Base-by-base conservation (phyloP, 139 green algal genomes). In the Haematococcus sp. region DNA sequence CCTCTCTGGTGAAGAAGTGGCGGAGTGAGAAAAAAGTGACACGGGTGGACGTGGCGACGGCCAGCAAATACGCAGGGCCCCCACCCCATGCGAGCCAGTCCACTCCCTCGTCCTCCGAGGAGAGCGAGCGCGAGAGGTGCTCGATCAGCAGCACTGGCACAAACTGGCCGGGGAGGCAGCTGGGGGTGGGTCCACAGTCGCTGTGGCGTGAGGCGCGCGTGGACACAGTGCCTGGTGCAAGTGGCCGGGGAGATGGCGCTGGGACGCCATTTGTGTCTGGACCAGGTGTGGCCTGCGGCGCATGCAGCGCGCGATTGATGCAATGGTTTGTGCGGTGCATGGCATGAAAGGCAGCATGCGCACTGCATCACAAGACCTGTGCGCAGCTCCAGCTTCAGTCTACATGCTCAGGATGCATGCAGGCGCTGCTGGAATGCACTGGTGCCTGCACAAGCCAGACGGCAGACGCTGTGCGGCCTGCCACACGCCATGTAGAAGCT, bases 11-110 rank as follows among this genome's bases (percentile, higher is more conserved):
- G 65, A 82, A 75, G 63, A 85, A 85, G 1, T 71, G 71, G 1
- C 25, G 19, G 32, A 87, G 49, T 0, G 61, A 77, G 44, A 84
- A 76, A 31, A 87, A 35, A 75, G 73, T 76, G 54, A 87, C 63
- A 61, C 70, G 52, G 25, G 70, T 55, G 44, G 25, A 61, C 31
- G 66, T 81, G 27, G 75, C 70, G 0, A 78, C 82, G 0, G 82
- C 78, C 54, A 85, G 51, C 31, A 81, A 31, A n/a, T 30, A 65
- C n/a, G 58, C 58, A 28, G 17, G 58, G 58, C 58, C 58, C 15
- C 78, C 82, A 34, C 82, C 82, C 82, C 82, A 87, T 22, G 58
- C 49, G 5, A 87, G 1, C 1, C 35, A 60, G 1, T 60, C 27
- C 22, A 84, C 63, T 33, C n/a, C n/a, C 58, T 40, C 58, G 17